phyloP scores from a whole-genome alignment of 768 basidiomycete genomes.

The Roridomyces roridus region DNA sequence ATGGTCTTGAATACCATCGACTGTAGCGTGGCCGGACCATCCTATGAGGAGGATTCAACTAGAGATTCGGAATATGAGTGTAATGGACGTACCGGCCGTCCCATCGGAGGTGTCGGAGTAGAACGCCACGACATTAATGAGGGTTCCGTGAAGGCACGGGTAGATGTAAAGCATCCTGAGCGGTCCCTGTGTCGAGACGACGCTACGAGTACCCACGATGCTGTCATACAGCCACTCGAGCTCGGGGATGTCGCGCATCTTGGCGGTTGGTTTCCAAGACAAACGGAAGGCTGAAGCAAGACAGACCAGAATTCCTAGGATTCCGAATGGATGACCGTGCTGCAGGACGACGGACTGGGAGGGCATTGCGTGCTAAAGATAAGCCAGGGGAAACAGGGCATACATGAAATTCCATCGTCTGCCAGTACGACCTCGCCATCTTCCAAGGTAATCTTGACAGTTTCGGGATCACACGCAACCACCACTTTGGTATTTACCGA shows the following conservation, averaged over 20 bases:
- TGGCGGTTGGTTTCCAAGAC: not conserved
- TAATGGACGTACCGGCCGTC: not conserved
- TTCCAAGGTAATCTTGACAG: conserved; percentile 29
- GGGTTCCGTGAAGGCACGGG: not conserved
- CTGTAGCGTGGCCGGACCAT: conserved; percentile 1
- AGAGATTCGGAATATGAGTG: too few relatives aligned
- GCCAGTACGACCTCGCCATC: conserved; percentile 39
- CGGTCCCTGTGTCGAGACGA: too few relatives aligned
- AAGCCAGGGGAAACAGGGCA: not conserved
- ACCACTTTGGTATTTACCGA: not conserved
- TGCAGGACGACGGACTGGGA: not conserved
- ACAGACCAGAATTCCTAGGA: not conserved
- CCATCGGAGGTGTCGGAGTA: not conserved
- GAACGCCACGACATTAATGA: conserved; percentile 11
- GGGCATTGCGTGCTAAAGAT: too few relatives aligned
- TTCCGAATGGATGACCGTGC: not conserved
- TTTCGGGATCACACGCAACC: too few relatives aligned
- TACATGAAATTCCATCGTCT: conserved; percentile 35
- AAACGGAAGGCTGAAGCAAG: conserved; percentile 1
- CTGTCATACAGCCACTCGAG: too few relatives aligned
- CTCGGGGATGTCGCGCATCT: not conserved
- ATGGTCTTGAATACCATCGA: not conserved
- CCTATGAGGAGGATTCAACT: not conserved
- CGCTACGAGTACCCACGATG: too few relatives aligned
- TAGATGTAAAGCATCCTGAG: conserved; percentile 4